Base-by-base conservation (phyloP, 2,329 filamentous ascomycete genomes). In the Fusarium albidum region DNA sequence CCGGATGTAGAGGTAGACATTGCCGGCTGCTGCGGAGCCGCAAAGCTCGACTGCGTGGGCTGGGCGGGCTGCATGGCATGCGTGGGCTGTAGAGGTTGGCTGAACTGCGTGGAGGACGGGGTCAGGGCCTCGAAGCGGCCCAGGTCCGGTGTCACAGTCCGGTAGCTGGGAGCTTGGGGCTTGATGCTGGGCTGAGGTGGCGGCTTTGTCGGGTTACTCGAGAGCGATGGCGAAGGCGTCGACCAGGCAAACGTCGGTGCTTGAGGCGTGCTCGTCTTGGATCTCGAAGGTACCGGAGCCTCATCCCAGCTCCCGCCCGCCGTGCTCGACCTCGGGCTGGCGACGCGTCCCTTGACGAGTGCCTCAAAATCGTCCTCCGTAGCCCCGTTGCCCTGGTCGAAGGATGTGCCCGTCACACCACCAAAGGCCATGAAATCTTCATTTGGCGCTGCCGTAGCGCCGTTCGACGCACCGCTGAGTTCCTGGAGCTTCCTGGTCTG, bases 401-500 rank as follows among this genome's bases (percentile, higher is more conserved):
- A 83, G 0, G 78, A 75, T 3, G 82, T 83, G 21, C 86, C 86
- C 5, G 84, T 87, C n/a, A 86, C 74, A 27, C 82, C 82, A n/a
- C 85, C 85, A 67, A 91, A 90, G 3, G 84, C 85, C 74, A 91
- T 82, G 60, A 90, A 88, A 64, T 91, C 87, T 38, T 89, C 86
- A 61, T 75, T 84, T 5, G 80, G 75, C 3, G 77, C 78, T 3
- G 77, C 73, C 10, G 77, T 72, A 7, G 77, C 69, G 17, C 82
- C 80, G 37, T 80, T 82, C 25, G 81, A 78, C 9, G 76, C 81
- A 2, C 87, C 85, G 0, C 86, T 85, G 8, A 98, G 81, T 66
- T 97, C 94, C 69, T 93, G 90, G 4, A 99, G 77, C 69, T 97
- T 98, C 67, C 86, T 88, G 7, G 83, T 89, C 67, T 98, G 95